These are phyloP conservation scores for Gynochthodes officinalis DNA, from an alignment of 257 asterid species.

Conservation along the genomic window DNA sequence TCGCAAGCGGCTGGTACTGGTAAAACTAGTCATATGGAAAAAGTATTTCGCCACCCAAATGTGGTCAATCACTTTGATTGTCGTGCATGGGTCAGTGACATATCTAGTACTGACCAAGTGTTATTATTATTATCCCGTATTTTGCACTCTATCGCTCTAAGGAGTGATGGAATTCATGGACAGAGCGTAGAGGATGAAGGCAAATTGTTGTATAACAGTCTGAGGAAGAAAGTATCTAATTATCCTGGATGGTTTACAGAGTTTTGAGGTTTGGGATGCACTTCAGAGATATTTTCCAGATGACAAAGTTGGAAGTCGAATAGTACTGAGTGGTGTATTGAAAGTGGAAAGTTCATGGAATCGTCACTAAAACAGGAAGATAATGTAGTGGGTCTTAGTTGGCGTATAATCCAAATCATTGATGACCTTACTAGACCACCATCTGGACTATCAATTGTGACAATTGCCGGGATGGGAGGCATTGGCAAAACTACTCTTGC, in stretches of 20 bases:
- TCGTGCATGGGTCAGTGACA: not conserved
- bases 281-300: not conserved
- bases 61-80: too few relatives aligned
- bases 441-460: not conserved
- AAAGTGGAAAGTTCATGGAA: not conserved
- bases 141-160: not conserved
- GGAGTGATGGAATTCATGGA: not conserved
- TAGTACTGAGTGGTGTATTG: not conserved
- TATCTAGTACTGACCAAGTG: not conserved
- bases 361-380: not conserved
- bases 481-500: slow-evolving; percentile 10
- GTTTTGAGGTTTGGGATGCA: not conserved
- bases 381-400: not conserved
- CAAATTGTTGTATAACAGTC: too few relatives aligned
- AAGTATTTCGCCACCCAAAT: too few relatives aligned
- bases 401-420: not conserved
- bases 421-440: not conserved
- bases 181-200: too few relatives aligned
- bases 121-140: not conserved
- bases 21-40: too few relatives aligned
- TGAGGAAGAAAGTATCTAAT: too few relatives aligned
- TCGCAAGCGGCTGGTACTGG: too few relatives aligned
- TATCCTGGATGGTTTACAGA: not conserved
- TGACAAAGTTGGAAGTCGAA: not conserved
- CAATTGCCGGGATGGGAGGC: slow-evolving; percentile 1